Percentiles rank a stretch among this genome's conserved stretches.
Evolutionary conservation across 2,329 filamentous ascomycete genomes (phyloP).

Genomic region (Cucurbitaria berberidis): DNA sequence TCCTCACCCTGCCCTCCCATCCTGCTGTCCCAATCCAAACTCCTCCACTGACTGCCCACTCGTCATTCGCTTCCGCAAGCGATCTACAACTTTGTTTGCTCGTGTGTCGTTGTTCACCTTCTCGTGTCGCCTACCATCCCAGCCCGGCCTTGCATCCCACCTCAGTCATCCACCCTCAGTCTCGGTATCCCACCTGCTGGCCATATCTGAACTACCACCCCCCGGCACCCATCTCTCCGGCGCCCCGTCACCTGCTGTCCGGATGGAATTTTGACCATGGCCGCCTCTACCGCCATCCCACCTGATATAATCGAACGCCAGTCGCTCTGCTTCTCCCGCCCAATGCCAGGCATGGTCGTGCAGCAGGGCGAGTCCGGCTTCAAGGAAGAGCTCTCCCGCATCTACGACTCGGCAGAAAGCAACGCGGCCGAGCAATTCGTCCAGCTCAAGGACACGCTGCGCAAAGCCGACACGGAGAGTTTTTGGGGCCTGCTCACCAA

Average conservation of each 20-base stretch:
- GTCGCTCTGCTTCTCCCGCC: constrained; percentile 51
- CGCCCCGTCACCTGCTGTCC: constrained; percentile 17
- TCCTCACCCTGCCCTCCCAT: constrained; percentile 29
- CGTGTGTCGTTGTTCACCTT: constrained; percentile 6
- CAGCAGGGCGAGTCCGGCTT: constrained; percentile 55
- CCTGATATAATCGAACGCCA: constrained; percentile 51
- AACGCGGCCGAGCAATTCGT: constrained; percentile 67
- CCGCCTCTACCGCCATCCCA: constrained; percentile 37
- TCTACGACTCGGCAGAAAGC: constrained; percentile 58
- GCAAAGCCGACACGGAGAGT: constrained; percentile 59
- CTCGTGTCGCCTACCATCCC: constrained; percentile 13
- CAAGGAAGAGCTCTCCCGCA: constrained; percentile 42
- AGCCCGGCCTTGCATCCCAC: constrained; percentile 10
- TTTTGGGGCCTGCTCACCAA: constrained; percentile 71
- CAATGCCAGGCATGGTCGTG: constrained; percentile 51
- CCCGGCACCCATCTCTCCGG: constrained; percentile 16
- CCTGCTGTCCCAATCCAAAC: no score
- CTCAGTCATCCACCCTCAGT: constrained; percentile 6
- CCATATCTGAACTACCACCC: constrained; percentile 19
- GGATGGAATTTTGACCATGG: constrained; percentile 40
- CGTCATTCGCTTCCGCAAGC: constrained; percentile 30
- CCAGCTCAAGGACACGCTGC: constrained; percentile 63
- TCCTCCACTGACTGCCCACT: constrained; percentile 19
- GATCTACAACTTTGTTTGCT: no score
- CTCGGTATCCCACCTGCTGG: constrained; percentile 6